Conservation (phyloP, 495 filamentous ascomycete genomes). For the Penicillium salamii region DNA sequence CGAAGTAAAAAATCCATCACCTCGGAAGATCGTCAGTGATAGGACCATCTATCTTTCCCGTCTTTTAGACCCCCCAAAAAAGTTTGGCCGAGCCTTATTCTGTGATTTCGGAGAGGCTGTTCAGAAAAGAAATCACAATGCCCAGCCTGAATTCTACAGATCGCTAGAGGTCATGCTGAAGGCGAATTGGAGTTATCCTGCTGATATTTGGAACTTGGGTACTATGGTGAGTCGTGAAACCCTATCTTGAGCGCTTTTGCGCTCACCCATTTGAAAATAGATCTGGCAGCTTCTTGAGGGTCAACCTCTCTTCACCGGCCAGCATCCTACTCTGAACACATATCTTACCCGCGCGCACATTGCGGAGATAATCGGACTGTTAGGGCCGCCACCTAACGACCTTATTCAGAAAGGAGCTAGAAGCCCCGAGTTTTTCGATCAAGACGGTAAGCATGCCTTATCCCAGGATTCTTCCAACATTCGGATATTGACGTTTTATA, state of each 20-base stretch:
- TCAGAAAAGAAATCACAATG: constrained; percentile 34
- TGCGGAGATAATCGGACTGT: constrained; percentile 43
- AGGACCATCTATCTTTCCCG: constrained; percentile 17
- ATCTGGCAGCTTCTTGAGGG: constrained; percentile 49
- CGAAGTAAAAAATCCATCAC: constrained; percentile 32
- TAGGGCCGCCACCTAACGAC: constrained; percentile 46
- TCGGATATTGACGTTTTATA: constrained; percentile 4
- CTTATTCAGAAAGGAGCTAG: constrained; percentile 35
- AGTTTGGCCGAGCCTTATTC: constrained; percentile 16
- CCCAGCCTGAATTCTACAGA: constrained; percentile 41
- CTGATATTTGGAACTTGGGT: constrained; percentile 51
- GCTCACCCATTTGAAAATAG: constrained; percentile 8
- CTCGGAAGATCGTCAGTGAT: constrained; percentile 31
- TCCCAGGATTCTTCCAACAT: no score
- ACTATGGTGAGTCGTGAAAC: background rate
- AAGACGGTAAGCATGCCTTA: constrained; percentile 26
- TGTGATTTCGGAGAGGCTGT: constrained; percentile 50
- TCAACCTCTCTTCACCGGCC: constrained; percentile 41
- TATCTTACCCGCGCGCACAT: constrained; percentile 46
- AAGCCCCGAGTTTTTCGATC: constrained; percentile 36
- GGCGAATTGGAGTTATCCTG: constrained; percentile 39
- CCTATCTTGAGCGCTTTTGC: no score
- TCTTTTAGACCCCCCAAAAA: constrained; percentile 29
- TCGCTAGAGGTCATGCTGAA: constrained; percentile 49
- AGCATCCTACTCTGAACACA: constrained; percentile 38